Evolutionary conservation across 176 grass and related monocot species (phyloP).

Genomic region (Cenchrus purpureus): DNA sequence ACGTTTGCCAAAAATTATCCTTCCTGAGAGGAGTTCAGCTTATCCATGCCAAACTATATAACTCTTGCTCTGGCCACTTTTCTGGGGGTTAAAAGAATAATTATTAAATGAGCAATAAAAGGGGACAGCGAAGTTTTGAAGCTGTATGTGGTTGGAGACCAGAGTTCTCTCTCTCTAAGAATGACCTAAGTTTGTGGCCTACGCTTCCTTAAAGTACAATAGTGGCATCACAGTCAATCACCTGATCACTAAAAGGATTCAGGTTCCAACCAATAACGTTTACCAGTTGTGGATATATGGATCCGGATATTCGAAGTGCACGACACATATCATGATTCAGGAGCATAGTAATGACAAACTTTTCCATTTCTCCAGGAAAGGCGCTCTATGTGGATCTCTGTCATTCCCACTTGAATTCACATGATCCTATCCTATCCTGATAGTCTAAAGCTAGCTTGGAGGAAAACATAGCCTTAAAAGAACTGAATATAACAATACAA

Average conservation of each 20-base stretch:
- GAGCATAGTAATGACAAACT: conserved; percentile 5
- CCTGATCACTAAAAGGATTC: conserved; percentile 19
- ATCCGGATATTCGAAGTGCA: conserved; percentile 7
- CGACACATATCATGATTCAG: conserved; percentile 33
- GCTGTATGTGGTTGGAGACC: not conserved
- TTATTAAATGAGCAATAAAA: not conserved
- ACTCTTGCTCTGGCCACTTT: not conserved
- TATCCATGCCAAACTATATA: not conserved
- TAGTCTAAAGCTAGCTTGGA: not conserved
- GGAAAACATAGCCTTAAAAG: not conserved
- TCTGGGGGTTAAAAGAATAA: conserved; percentile 18
- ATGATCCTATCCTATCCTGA: not conserved
- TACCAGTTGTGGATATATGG: conserved; percentile 20
- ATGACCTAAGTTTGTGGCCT: not conserved
- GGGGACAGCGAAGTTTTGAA: not conserved
- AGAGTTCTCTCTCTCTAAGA: not conserved
- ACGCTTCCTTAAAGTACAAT: conserved; percentile 33
- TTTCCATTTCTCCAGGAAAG: conserved; percentile 35
- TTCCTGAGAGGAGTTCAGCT: not conserved
- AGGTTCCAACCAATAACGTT: conserved; percentile 27
- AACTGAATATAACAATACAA: not conserved
- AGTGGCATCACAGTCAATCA: conserved; percentile 37
- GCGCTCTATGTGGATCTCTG: conserved; percentile 44
- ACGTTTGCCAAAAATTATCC: not conserved
- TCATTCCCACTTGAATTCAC: conserved; percentile 39